Percentiles rank a stretch among this genome's conserved stretches.
Conservation (phyloP, 1,284 basidiomycete species). For the Irpex sp. region DNA sequence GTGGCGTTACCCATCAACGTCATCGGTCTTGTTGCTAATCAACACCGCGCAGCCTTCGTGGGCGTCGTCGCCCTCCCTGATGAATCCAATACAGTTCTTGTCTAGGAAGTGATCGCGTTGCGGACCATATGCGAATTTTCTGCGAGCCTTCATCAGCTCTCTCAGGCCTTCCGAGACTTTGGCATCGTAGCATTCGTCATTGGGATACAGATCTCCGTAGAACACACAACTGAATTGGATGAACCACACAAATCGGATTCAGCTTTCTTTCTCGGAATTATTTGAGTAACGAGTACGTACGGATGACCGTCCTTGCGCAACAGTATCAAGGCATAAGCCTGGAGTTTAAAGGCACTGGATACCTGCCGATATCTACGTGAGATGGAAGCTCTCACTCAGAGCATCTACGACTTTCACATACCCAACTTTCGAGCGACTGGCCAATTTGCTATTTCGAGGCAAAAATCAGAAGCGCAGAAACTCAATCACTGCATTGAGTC, state of each 20-base stretch:
- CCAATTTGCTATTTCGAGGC: slow-evolving; percentile 54
- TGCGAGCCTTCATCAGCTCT: slow-evolving; percentile 55
- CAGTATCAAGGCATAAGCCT: slow-evolving; percentile 86
- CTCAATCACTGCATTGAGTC: neutral
- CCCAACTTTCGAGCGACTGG: slow-evolving; percentile 77
- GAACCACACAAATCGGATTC: neutral
- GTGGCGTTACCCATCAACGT: slow-evolving; percentile 23
- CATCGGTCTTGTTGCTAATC: slow-evolving; percentile 51
- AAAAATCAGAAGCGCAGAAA: slow-evolving; percentile 8
- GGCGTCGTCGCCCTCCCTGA: slow-evolving; percentile 51
- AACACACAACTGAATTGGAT: slow-evolving; percentile 75
- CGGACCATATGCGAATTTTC: slow-evolving; percentile 60
- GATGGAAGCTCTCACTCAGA: neutral
- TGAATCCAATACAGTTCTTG: slow-evolving; percentile 70
- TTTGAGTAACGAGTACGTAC: slow-evolving; percentile 38
- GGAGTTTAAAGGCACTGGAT: slow-evolving; percentile 62
- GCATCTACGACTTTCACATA: slow-evolving; percentile 29
- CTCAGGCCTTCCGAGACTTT: slow-evolving; percentile 46
- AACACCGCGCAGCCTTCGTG: slow-evolving; percentile 63
- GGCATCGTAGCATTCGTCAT: slow-evolving; percentile 59
- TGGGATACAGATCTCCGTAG: slow-evolving; percentile 85
- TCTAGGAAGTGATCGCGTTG: slow-evolving; percentile 55
- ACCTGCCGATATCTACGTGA: slow-evolving; percentile 43
- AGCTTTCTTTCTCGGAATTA: neutral
- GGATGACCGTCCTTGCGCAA: slow-evolving; percentile 85